Evolutionary conservation across 345 rosid species (phyloP), one percentile per base, ranked within the genome.

Genomic region (Eucalyptus pumila): DNA sequence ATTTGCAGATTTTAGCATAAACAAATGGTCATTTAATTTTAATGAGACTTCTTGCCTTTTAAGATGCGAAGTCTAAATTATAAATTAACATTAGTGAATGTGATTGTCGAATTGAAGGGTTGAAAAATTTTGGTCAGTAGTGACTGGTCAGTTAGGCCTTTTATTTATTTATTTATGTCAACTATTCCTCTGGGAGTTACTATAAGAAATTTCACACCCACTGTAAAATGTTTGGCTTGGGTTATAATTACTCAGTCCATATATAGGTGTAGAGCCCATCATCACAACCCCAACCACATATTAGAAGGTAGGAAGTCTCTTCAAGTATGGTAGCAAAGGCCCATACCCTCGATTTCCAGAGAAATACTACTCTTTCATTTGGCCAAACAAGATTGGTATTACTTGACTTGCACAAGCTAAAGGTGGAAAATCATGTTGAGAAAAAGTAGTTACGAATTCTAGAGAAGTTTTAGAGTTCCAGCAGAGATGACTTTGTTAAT

Each of bases 251-350:
- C 14, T 60, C 15, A 60, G 15, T 60, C 32, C 32, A 60, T 60
- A 0, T 60, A 5, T 60, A 26, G 4, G 32, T 3, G 14, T 27
- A 60, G 7, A 60, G 14, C 30, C 67, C n/a, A 27, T 60, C 32
- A 27, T 60, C 14, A 0, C 16, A 60, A 6, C 0, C 32, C 14
- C 7, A 5, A 27, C 16, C 3, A 12, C n/a, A 12, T 27, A 12
- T 60, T 60, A 60, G 32, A 60, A 60, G 32, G 67, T 27, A 27
- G 0, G 32, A 60, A 60, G 8, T 60, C 67, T 60, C 14, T 60
- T 27, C 2, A 60, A 60, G 4, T 60, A 12, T 11, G n/a, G 32
- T 60, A 60, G n/a, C n/a, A 60, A 60, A 60, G 67, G 67, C 4
- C 14, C 67, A 27, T 11, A 27, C 67, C 32, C 67, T 60, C 6